Evolutionary conservation across 129 eudicot genomes (phyloP).

Genomic region (Escallonia rubra): DNA sequence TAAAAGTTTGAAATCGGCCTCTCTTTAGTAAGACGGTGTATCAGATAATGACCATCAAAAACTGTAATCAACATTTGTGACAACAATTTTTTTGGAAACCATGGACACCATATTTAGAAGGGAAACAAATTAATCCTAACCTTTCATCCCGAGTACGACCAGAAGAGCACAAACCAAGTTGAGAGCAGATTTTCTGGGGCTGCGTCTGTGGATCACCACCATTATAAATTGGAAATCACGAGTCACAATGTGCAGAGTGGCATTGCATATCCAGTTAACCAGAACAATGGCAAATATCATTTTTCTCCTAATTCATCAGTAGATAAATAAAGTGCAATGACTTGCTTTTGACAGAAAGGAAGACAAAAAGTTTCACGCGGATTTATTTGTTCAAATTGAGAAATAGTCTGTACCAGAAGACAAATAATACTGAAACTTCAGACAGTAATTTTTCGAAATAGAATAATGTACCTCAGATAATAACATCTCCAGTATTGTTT

Average conservation of each 20-base stretch:
- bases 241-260: constrained; percentile 6
- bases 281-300: background rate
- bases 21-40: too few relatives aligned
- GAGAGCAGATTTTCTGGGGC: constrained; percentile 76
- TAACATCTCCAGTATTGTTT: constrained; percentile 70
- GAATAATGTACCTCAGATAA: constrained; percentile 47
- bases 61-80: background rate
- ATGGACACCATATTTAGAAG: background rate
- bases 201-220: constrained; percentile 43
- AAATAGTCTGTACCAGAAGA: too few relatives aligned
- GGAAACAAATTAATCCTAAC: constrained; percentile 33
- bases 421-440: too few relatives aligned
- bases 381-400: too few relatives aligned
- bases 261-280: background rate
- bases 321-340: background rate
- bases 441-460: background rate
- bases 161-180: constrained; percentile 68
- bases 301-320: background rate
- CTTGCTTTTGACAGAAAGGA: background rate
- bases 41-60: too few relatives aligned
- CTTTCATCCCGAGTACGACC: constrained; percentile 63
- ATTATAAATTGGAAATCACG: background rate
- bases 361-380: too few relatives aligned
- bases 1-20: too few relatives aligned
- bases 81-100: background rate